These are phyloP conservation scores for Botrytis fragariae DNA, from an alignment of 2,329 filamentous ascomycete genomes.

Conservation along the genomic window DNA sequence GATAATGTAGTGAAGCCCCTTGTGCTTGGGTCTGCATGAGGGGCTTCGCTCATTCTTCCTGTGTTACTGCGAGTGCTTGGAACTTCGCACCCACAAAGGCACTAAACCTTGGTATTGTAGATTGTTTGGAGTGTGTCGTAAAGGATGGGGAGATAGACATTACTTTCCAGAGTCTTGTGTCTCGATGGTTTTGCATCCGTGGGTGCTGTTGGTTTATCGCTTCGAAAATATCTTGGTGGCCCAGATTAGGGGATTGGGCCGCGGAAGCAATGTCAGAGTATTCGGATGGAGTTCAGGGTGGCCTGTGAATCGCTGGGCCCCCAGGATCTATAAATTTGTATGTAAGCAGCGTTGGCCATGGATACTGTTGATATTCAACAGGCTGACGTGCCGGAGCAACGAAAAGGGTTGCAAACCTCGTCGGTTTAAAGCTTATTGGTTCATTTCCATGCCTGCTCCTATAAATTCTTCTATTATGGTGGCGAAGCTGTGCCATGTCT, in stretches of 20 bases:
- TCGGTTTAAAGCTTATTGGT: background rate
- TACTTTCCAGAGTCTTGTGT: conserved; percentile 45
- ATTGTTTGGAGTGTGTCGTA: background rate
- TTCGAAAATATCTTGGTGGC: conserved; percentile 77
- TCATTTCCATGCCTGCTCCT: background rate
- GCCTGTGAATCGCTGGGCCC: conserved; percentile 61
- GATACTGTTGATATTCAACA: background rate
- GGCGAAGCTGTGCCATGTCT: too few species aligned
- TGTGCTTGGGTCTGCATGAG: background rate
- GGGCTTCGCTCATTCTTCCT: background rate
- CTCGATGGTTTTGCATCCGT: conserved; percentile 72
- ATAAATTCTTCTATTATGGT: background rate
- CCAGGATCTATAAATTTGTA: background rate
- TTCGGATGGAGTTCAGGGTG: conserved; percentile 86
- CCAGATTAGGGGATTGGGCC: conserved; percentile 79
- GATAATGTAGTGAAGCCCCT: background rate
- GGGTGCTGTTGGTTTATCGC: conserved; percentile 68
- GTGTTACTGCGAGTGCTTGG: background rate
- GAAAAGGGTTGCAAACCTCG: background rate
- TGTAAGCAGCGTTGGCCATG: background rate
- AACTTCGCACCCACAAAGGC: background rate
- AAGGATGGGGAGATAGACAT: background rate
- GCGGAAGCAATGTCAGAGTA: conserved; percentile 87
- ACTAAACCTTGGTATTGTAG: background rate
- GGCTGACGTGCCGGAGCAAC: background rate